Conservation (phyloP, 495 filamentous ascomycete genomes). For the Viridothelium virens region DNA sequence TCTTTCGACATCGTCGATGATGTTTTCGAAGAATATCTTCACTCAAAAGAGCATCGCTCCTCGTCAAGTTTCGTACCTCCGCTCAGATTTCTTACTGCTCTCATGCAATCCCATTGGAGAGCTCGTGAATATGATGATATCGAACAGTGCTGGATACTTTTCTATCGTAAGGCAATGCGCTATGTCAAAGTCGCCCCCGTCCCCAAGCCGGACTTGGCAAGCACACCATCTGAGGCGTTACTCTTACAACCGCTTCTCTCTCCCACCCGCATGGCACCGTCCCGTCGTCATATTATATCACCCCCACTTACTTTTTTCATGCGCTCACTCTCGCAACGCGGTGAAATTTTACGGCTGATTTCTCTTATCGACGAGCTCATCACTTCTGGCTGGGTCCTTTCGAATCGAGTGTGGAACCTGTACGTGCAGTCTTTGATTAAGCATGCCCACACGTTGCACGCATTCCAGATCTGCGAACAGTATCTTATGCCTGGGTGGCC, state of each 20-base stretch:
- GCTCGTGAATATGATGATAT: constrained; percentile 52
- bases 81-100: constrained; percentile 50
- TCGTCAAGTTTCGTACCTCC: constrained; percentile 37
- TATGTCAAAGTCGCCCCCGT: constrained; percentile 32
- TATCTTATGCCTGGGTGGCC: constrained; percentile 67
- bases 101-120: constrained; percentile 56
- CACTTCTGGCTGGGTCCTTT: constrained; percentile 57
- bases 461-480: constrained; percentile 62
- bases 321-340: constrained; percentile 43
- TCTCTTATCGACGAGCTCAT: constrained; percentile 46
- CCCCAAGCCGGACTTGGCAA: constrained; percentile 7
- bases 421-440: constrained; percentile 43
- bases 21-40: constrained; percentile 49
- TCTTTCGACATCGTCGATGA: constrained; percentile 48
- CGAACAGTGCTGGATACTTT: constrained; percentile 56
- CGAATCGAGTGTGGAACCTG: constrained; percentile 55
- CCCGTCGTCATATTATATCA: constrained; percentile 52
- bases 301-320: constrained; percentile 55
- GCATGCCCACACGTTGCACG: constrained; percentile 36
- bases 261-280: constrained; percentile 39
- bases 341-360: constrained; percentile 42
- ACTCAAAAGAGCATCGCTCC: constrained; percentile 27
- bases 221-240: not conserved
- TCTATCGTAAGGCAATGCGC: constrained; percentile 45
- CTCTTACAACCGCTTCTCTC: constrained; percentile 17